Conservation (phyloP, 768 basidiomycete genomes). For the Grammothele lineata region DNA sequence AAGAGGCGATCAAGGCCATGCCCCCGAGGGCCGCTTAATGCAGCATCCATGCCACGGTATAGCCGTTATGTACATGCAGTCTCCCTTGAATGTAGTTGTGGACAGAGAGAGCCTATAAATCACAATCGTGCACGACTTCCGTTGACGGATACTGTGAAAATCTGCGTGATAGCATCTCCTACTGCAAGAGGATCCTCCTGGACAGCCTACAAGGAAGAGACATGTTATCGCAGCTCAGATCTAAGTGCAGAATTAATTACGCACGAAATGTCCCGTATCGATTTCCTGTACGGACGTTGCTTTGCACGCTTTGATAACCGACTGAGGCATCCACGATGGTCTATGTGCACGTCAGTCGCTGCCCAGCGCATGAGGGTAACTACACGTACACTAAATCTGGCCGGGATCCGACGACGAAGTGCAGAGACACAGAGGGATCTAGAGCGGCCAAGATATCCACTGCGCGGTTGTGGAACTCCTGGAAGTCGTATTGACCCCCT, state of each 20-base stretch:
- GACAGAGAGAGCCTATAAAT: too few relatives aligned
- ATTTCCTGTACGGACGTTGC: background rate
- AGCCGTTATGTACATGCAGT: too few relatives aligned
- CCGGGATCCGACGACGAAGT: background rate
- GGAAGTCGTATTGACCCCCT: background rate
- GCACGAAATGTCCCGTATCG: background rate
- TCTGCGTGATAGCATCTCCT: background rate
- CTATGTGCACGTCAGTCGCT: too few relatives aligned
- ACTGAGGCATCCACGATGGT: background rate
- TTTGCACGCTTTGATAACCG: background rate
- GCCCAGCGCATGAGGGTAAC: too few relatives aligned
- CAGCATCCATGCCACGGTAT: too few relatives aligned
- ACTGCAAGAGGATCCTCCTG: constrained; percentile 1
- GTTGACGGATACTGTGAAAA: too few relatives aligned
- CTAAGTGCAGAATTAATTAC: too few relatives aligned
- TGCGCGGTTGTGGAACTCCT: background rate
- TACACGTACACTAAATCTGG: background rate
- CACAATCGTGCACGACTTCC: too few relatives aligned
- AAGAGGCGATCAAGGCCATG: too few relatives aligned
- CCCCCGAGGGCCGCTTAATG: too few relatives aligned
- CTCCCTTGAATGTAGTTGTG: too few relatives aligned
- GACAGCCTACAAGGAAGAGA: background rate
- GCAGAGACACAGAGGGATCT: background rate
- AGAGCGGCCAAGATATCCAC: background rate
- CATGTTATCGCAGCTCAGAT: background rate